Conservation (phyloP, 2,329 filamentous ascomycete genomes). For the Diaporthe capsici region DNA sequence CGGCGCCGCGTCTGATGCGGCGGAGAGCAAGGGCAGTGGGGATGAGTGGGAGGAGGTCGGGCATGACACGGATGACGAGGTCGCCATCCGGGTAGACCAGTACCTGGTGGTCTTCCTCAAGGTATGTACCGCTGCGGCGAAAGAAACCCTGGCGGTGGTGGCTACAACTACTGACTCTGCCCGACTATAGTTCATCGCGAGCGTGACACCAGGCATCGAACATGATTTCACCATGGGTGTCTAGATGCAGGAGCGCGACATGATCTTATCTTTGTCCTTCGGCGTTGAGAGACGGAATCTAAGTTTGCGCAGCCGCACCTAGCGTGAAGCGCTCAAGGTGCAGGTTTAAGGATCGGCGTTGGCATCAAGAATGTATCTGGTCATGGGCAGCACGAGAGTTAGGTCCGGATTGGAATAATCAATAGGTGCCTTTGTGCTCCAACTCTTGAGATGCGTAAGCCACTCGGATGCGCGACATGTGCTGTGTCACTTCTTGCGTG, state of each 20-base stretch:
- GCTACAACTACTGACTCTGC: constrained; percentile 16
- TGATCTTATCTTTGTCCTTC: neutral
- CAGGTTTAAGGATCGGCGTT: constrained; percentile 19
- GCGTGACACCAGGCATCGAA: constrained; percentile 96
- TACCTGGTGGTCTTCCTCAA: constrained; percentile 91
- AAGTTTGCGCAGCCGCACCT: neutral
- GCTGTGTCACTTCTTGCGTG: neutral
- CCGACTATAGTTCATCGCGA: constrained; percentile 76
- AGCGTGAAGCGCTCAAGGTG: neutral
- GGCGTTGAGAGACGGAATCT: constrained; percentile 24
- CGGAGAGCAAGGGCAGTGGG: constrained; percentile 63
- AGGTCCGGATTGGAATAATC: constrained; percentile 10
- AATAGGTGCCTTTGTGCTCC: neutral
- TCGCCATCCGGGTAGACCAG: constrained; percentile 89
- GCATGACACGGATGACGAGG: constrained; percentile 78
- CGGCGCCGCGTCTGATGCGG: constrained; percentile 59
- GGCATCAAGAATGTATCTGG: constrained; percentile 6
- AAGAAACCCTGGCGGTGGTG: constrained; percentile 36
- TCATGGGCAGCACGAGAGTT: constrained; percentile 9
- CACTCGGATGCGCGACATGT: neutral
- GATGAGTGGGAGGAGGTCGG: constrained; percentile 78
- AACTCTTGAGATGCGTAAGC: neutral
- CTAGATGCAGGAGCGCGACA: constrained; percentile 52
- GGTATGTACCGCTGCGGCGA: constrained; percentile 61
- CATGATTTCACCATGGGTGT: constrained; percentile 98